phyloP scores from a whole-genome alignment of 2,329 filamentous ascomycete species.

The Aspergillus sp. region DNA sequence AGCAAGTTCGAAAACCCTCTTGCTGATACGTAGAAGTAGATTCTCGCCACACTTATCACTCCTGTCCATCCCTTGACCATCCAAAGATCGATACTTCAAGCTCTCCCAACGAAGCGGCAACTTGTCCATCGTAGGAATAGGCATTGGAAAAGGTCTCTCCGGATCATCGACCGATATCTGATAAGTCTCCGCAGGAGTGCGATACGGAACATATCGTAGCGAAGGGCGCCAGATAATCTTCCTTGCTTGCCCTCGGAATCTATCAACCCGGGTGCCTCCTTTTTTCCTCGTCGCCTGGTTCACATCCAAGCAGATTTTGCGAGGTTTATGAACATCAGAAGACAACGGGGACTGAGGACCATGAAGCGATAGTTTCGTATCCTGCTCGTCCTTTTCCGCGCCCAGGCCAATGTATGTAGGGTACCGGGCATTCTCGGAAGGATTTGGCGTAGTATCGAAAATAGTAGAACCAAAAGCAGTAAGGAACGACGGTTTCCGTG shows the following conservation, averaged over 20 bases:
- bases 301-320: neutral
- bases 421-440: neutral
- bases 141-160: constrained; percentile 9
- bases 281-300: neutral
- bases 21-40: no score
- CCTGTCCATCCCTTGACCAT: neutral
- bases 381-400: neutral
- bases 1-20: neutral
- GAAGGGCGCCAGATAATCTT: neutral
- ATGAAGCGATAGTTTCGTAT: neutral
- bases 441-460: neutral
- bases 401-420: neutral
- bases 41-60: neutral
- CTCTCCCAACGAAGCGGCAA: constrained; percentile 6
- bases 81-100: neutral
- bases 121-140: constrained; percentile 9
- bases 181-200: neutral
- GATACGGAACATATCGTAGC: constrained; percentile 2
- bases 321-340: neutral
- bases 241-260: neutral
- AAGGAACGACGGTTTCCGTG: constrained; percentile 11
- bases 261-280: neutral
- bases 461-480: neutral
- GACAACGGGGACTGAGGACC: neutral
- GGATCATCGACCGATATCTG: constrained; percentile 5